These are phyloP conservation scores for Xerocomellus chrysenteron DNA, from an alignment of 768 basidiomycete species.

Conservation along the genomic window DNA sequence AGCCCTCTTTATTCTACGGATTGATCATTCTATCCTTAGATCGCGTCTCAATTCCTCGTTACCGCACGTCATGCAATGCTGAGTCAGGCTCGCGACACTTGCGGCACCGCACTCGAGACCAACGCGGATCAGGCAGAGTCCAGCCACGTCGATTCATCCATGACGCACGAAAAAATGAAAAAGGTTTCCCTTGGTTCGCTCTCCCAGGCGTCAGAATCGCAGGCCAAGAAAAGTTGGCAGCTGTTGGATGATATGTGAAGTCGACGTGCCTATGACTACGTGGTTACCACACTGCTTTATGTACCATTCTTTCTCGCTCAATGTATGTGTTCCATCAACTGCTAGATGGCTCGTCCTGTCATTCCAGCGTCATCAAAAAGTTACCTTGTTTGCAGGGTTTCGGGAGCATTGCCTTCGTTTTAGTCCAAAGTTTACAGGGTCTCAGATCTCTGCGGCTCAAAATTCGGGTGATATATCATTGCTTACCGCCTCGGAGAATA, in stretches of 20 bases:
- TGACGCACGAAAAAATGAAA: neutral
- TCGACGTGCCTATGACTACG: no score
- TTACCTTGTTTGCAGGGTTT: no score
- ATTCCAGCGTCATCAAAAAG: no score
- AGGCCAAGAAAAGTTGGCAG: neutral
- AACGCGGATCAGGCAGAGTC: neutral
- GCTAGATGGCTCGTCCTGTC: no score
- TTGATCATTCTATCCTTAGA: neutral
- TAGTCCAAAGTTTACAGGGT: no score
- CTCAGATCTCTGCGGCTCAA: no score
- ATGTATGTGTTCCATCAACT: neutral
- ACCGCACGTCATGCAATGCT: constrained; percentile 13
- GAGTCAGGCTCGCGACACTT: neutral
- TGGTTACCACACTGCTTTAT: neutral
- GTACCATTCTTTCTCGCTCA: neutral
- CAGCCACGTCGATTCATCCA: neutral
- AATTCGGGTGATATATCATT: no score
- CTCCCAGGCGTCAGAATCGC: neutral
- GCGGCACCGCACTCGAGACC: neutral
- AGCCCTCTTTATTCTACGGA: neutral
- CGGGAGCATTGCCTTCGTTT: no score
- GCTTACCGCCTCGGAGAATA: no score
- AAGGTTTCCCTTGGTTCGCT: neutral
- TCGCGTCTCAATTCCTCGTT: constrained; percentile 16
- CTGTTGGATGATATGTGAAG: neutral